Percentiles rank a stretch among this genome's conserved stretches.
These are phyloP conservation scores for Pestalotiopsis sp. DNA, from an alignment of 2,329 filamentous ascomycete genomes.

Conservation along the genomic window DNA sequence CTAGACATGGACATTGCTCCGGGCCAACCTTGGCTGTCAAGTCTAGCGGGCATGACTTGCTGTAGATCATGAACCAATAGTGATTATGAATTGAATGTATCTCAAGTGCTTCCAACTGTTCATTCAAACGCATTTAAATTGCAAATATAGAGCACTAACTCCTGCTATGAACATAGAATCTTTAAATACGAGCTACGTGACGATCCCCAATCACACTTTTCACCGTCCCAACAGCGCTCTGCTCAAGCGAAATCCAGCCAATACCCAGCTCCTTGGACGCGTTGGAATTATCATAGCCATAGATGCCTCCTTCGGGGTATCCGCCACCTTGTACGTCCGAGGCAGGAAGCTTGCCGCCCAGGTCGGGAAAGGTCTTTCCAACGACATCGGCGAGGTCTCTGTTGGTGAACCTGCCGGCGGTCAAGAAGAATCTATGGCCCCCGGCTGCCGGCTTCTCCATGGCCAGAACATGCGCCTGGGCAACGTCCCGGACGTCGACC, in stretches of 20 bases:
- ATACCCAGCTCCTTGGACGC: not conserved
- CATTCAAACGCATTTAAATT: too few relatives aligned
- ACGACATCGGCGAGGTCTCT: not conserved
- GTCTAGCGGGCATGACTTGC: too few relatives aligned
- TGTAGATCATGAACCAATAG: too few relatives aligned
- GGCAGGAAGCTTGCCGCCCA: not conserved
- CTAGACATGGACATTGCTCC: too few relatives aligned
- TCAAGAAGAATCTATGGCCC: not conserved
- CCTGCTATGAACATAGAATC: not conserved
- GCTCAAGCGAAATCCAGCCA: not conserved
- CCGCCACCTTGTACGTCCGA: not conserved
- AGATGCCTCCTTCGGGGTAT: not conserved
- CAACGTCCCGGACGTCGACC: constrained; percentile 15
- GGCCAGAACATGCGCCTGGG: constrained; percentile 16
- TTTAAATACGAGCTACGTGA: not conserved
- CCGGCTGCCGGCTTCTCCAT: not conserved
- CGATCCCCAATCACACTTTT: not conserved
- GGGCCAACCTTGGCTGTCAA: too few relatives aligned
- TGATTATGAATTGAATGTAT: too few relatives aligned
- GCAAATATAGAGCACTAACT: too few relatives aligned
- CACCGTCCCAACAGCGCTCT: not conserved
- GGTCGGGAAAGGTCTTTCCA: not conserved
- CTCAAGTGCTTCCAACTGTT: too few relatives aligned
- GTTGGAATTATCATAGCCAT: not conserved
- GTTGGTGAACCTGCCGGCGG: not conserved